These are phyloP conservation scores for Agarophyton chilense DNA, from an alignment of 23 red algal genomes.

Conservation along the genomic window DNA sequence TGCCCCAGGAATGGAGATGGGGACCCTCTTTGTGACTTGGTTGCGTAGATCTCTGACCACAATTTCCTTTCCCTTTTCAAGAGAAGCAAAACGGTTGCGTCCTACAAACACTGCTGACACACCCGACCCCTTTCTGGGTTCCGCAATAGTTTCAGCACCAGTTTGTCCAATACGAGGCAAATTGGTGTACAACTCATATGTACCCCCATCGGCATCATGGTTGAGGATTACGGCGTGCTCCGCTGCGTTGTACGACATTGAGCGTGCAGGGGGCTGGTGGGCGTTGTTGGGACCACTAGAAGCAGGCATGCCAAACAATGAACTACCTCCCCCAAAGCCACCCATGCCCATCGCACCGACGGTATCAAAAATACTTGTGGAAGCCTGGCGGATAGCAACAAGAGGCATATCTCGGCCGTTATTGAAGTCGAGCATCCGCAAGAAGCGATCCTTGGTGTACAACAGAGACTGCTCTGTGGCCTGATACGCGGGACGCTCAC, in stretches of 20 bases:
- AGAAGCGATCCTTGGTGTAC: conserved; percentile 91
- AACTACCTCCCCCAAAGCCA: conserved; percentile 26
- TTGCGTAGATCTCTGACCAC: conserved; percentile 93
- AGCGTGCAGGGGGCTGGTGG: conserved; percentile 71
- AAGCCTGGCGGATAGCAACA: conserved; percentile 69
- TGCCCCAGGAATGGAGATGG: conserved; percentile 78
- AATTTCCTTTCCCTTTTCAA: conserved; percentile 81
- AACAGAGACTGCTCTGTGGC: conserved; percentile 64
- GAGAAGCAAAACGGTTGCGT: conserved; percentile 85
- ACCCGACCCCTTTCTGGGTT: conserved; percentile 79
- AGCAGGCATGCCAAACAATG: conserved; percentile 9
- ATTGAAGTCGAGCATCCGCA: conserved; percentile 92
- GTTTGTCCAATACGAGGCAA: conserved; percentile 62
- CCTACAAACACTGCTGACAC: conserved; percentile 91
- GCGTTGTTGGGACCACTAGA: not conserved
- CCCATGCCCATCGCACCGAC: conserved; percentile 64
- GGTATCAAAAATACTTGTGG: conserved; percentile 79
- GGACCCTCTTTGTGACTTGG: conserved; percentile 82
- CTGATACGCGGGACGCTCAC: conserved; percentile 93
- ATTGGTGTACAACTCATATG: conserved; percentile 85
- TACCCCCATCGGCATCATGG: conserved; percentile 89
- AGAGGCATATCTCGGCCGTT: conserved; percentile 93
- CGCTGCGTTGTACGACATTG: conserved; percentile 83
- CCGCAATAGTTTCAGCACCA: conserved; percentile 59
- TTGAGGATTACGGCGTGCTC: conserved; percentile 89